Evolutionary conservation across 495 filamentous ascomycete genomes (phyloP), one percentile per base, ranked within the genome.

Genomic region (Viridothelium virens): DNA sequence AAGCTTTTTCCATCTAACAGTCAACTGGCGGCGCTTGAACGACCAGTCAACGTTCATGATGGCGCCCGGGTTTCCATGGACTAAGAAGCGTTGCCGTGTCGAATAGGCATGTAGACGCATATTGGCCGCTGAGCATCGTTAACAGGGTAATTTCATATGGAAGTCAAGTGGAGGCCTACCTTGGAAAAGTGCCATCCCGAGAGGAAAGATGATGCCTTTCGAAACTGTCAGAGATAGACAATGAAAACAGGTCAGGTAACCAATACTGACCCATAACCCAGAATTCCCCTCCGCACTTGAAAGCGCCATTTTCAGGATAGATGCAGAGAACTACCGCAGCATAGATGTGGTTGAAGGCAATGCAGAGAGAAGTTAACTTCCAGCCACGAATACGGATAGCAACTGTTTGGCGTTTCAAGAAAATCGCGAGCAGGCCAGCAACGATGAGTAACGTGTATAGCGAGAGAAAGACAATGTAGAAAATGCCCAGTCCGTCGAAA

Each of bases 141-240:
- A 41, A 41, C 9, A 18, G 25, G 25, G 6, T 59, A 0, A 36
- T 59, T 4, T 0, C 31, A 3, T 2, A 11, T 36, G 7, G 0
- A 59, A 33, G 31, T 34, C 36, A 18, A 3, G 4, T 34, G 31
- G 31, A 9, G 33, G 2, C 18, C 6, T 59, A 59, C 53, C 89
- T 70, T 90, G 87, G 75, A 91, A 91, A 2, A 89, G 74, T 18
- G 85, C 87, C 68, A 91, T 82, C 37, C 89, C 88, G 36, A 85
- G 81, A 2, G 89, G 89, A 38, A 91, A 78, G 73, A 84, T 87
- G 50, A 85, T 81, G 62, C 86, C 53, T 59, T 33, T 33, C 14
- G 18, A 10, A 59, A 3, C 1, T 3, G 53, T 59, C 36, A 59
- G 53, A 10, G 18, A 2, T 5, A 25, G 5, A 59, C 31, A 33